These are phyloP conservation scores for Mortierella sp. DNA, from an alignment of 371 early-diverging fungal genomes.

Conservation along the genomic window DNA sequence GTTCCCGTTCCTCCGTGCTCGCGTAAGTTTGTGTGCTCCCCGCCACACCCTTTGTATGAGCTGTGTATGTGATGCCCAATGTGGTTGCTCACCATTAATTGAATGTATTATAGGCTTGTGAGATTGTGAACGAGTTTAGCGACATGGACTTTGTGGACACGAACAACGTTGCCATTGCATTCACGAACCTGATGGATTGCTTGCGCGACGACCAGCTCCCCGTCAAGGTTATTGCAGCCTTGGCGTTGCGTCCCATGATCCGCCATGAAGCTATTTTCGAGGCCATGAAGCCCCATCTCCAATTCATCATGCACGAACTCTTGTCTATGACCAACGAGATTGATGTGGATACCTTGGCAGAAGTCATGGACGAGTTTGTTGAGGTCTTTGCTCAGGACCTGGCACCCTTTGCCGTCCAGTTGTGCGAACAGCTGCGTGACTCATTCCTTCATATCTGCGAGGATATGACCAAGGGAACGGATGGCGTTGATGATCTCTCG, in stretches of 20 bases:
- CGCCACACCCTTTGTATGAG: neutral
- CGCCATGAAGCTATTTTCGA: conserved; percentile 75
- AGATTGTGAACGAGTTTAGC: conserved; percentile 56
- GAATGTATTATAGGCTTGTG: conserved; percentile 51
- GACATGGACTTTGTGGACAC: conserved; percentile 58
- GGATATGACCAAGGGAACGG: conserved; percentile 56
- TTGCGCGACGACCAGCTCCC: conserved; percentile 85
- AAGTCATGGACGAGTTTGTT: conserved; percentile 90
- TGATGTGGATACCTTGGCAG: conserved; percentile 88
- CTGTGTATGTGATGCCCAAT: neutral
- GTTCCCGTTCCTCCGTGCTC: conserved; percentile 84
- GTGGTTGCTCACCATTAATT: too few relatives aligned
- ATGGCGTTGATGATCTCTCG: conserved; percentile 45
- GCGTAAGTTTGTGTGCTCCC: conserved; percentile 56
- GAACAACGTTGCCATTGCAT: conserved; percentile 64
- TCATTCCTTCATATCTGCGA: conserved; percentile 87
- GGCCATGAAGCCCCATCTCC: conserved; percentile 80
- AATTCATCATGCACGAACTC: conserved; percentile 86
- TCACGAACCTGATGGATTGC: conserved; percentile 72
- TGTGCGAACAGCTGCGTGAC: conserved; percentile 85
- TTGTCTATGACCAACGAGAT: conserved; percentile 89
- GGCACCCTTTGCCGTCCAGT: conserved; percentile 90
- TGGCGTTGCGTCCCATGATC: conserved; percentile 83
- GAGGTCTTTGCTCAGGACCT: conserved; percentile 88
- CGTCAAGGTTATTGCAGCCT: conserved; percentile 87